Base-by-base conservation (phyloP, 2,329 filamentous ascomycete genomes). In the Claviceps quebecensis region DNA sequence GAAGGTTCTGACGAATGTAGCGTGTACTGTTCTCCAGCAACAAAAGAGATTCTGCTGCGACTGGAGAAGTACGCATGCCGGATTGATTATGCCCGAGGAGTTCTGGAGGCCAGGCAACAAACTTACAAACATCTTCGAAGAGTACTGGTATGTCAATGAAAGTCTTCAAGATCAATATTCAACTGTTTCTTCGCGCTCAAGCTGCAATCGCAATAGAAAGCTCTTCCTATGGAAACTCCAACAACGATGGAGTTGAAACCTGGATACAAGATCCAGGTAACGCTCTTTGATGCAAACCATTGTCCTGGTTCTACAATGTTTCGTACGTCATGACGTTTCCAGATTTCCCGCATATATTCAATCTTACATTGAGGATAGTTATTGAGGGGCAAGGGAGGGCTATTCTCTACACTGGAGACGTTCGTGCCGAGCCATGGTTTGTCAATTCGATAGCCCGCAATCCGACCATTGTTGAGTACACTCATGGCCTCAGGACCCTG, bases 221-320 rank as follows among this genome's bases (percentile, higher is more conserved):
- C 88, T 0, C 75, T 97, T 36, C 90, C 90, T 0, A 68, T 95
- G 8, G 83, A 93, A 48, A 88, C 87, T 0, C 87, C 88, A 0
- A 90, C 83, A 0, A 67, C 70, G 4, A 78, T 97, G 46, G 87
- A 95, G 60, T 72, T 96, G 2, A 74, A 72, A 1, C 86, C 83
- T 0, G 78, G 78, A 1, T 75, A 77, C 46, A 70, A 68, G n/a
- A 80, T 96, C 23, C 80, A 82, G 46, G 87, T 95, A 17, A 96
- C 89, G 0, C 72, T 96, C 0, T 78, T 96, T 49, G 85, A 95
- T 69, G 89, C 91, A 1, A 96, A 97, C 59, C 91, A 96, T 63
- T 97, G 91, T 59, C 77, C 84, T 0, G 90, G 91, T 0, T 83
- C 88, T 17, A 87, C 93, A 17, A 95, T 95, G 88, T 96, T 96